phyloP scores from a whole-genome alignment of 2,329 filamentous ascomycete genomes.

The Trichoderma atroviride region DNA sequence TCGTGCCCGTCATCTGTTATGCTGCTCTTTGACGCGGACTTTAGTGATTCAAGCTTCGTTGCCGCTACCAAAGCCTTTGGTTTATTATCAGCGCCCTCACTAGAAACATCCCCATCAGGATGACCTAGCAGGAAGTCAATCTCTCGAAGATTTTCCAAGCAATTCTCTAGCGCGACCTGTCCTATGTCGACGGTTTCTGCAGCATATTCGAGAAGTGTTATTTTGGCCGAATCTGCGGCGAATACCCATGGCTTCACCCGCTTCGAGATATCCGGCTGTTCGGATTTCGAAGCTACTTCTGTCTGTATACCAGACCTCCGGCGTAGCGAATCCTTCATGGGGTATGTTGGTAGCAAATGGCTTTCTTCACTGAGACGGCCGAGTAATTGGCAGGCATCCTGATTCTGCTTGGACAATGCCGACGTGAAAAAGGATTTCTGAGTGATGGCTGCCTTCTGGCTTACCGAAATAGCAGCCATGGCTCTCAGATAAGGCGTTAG shows the following conservation, averaged over 20 bases:
- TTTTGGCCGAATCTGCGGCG: slow-evolving; percentile 63
- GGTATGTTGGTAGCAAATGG: slow-evolving; percentile 59
- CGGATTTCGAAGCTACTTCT: slow-evolving; percentile 43
- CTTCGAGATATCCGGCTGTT: slow-evolving; percentile 45
- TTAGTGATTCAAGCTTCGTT: slow-evolving; percentile 8
- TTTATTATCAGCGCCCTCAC: slow-evolving; percentile 30
- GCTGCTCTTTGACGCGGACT: slow-evolving; percentile 31
- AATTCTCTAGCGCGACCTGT: slow-evolving; percentile 57
- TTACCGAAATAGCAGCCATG: slow-evolving; percentile 55
- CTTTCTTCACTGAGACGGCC: slow-evolving; percentile 63
- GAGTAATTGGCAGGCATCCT: slow-evolving; percentile 54
- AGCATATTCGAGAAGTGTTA: slow-evolving; percentile 59
- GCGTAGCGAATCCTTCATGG: slow-evolving; percentile 43
- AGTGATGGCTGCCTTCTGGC: slow-evolving; percentile 59
- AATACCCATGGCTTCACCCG: slow-evolving; percentile 61
- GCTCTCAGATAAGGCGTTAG: slow-evolving; percentile 60
- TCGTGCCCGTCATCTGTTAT: slow-evolving; percentile 36
- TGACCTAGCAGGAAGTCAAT: slow-evolving; percentile 53
- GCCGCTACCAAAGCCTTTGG: slow-evolving; percentile 9
- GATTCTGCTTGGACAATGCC: slow-evolving; percentile 53
- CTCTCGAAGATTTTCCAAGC: slow-evolving; percentile 53
- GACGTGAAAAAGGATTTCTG: slow-evolving; percentile 61
- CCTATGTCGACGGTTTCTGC: slow-evolving; percentile 63
- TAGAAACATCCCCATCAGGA: slow-evolving; percentile 36
- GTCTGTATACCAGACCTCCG: slow-evolving; percentile 49